These are phyloP conservation scores for Apophysomyces elegans DNA, from an alignment of 371 early-diverging fungal species.

Conservation along the genomic window DNA sequence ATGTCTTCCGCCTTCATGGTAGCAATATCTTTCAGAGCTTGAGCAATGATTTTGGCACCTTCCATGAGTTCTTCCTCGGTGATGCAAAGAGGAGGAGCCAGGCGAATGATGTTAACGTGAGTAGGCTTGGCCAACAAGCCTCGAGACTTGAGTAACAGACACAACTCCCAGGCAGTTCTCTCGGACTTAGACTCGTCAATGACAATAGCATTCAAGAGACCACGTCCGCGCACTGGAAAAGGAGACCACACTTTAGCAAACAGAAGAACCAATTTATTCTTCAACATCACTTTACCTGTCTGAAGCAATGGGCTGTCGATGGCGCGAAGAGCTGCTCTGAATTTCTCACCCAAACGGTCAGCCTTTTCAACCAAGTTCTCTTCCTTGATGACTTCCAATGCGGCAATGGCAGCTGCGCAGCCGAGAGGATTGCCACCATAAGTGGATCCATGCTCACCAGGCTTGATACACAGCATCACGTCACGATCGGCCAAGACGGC, in stretches of 20 bases:
- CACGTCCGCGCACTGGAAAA: slow-evolving; percentile 85
- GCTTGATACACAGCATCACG: slow-evolving; percentile 91
- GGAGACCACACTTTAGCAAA: background rate
- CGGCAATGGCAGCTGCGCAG: slow-evolving; percentile 93
- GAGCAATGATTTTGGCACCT: slow-evolving; percentile 83
- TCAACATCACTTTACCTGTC: slow-evolving; percentile 43
- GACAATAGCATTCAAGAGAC: slow-evolving; percentile 95
- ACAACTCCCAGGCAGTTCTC: slow-evolving; percentile 97
- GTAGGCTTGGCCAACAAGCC: slow-evolving; percentile 98
- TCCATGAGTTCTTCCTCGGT: slow-evolving; percentile 85
- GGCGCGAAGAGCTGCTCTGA: slow-evolving; percentile 75
- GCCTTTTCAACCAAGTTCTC: slow-evolving; percentile 88
- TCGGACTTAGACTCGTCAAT: slow-evolving; percentile 84
- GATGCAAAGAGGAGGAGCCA: slow-evolving; percentile 95
- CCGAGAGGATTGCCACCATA: slow-evolving; percentile 98
- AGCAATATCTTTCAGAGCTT: slow-evolving; percentile 72
- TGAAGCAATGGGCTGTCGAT: slow-evolving; percentile 80
- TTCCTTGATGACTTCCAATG: slow-evolving; percentile 92
- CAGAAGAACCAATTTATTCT: background rate
- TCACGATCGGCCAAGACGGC: slow-evolving; percentile 90
- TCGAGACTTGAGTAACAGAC: slow-evolving; percentile 88
- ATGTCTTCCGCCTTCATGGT: slow-evolving; percentile 59
- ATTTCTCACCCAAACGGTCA: slow-evolving; percentile 76
- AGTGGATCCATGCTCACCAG: slow-evolving; percentile 97
- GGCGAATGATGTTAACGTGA: slow-evolving; percentile 97